Percentiles rank a stretch among this genome's conserved stretches.
Conservation (phyloP, 2,329 filamentous ascomycete genomes). For the Sarocladium oryzae region DNA sequence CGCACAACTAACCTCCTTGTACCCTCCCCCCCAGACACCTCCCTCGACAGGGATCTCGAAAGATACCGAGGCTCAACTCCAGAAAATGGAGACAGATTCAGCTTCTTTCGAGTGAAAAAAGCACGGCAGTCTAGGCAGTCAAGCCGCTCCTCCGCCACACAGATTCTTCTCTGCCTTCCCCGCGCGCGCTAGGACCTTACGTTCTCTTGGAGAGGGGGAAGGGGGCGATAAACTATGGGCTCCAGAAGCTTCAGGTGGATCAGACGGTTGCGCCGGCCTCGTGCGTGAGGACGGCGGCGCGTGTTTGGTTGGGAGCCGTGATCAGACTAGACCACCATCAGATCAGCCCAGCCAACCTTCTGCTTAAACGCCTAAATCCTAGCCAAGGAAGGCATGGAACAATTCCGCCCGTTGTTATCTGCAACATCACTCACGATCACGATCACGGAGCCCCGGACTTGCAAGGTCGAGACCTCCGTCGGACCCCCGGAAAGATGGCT, state of each 20-base stretch:
- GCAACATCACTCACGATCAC: too few species aligned
- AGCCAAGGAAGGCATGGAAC: background rate
- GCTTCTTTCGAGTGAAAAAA: too few species aligned
- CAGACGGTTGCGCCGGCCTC: too few species aligned
- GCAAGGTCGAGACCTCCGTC: too few species aligned
- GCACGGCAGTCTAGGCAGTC: too few species aligned
- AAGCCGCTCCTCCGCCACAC: too few species aligned
- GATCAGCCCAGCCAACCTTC: too few species aligned
- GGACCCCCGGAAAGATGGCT: too few species aligned
- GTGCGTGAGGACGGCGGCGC: too few species aligned
- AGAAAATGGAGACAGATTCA: background rate
- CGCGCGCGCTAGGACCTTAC: background rate
- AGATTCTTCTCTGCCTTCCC: background rate
- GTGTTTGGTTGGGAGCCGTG: too few species aligned
- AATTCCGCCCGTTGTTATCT: background rate
- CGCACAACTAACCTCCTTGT: background rate
- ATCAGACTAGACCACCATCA: background rate
- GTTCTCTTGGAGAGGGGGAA: too few species aligned
- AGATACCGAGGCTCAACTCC: slow-evolving; percentile 4
- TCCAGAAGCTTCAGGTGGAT: background rate
- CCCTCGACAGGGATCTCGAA: background rate
- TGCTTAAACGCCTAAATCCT: too few species aligned
- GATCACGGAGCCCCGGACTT: slow-evolving; percentile 1
- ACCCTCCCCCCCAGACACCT: background rate
- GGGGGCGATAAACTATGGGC: background rate